Base-by-base conservation (phyloP, 163 green algal species). In the Volvox carteri region DNA sequence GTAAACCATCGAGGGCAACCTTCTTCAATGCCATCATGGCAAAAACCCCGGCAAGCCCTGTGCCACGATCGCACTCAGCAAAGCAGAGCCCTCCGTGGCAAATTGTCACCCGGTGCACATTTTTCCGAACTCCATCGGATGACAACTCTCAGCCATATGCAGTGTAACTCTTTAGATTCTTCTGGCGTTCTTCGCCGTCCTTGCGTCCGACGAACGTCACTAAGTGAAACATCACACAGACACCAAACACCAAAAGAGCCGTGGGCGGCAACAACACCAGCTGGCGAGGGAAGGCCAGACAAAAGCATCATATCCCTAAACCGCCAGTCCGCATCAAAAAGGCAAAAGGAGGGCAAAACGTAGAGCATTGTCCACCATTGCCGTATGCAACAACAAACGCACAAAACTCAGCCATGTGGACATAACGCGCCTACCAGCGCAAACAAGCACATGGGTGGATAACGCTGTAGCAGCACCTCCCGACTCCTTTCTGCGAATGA, bases 361-460 rank as follows among this genome's bases (percentile, higher is more conserved):
- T 72, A 72, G 3, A 72, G 60, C 25, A 39, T 72, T 72, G 60
- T 39, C 60, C 48, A 39, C 60, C 60, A 72, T 11, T 72, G 60
- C 18, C 28, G 9, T 72, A 72, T 72, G 60, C 60, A 72, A 72
- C 4, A 19, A 73, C 62, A 42, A 73, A 73, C 62, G 30, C 56
- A 67, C 30, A 75, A 75, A 75, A 48, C 65, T 75, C 65, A 48
- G 30, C 65, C 65, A 35, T 75, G 65, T 46, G 33, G 30, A 75
- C n/a, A 75, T 42, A 42, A 33, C 65, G 65, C 33, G 30, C 65
- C 65, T 75, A 75, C 65, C 65, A 75, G 65, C 65, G 65, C 65
- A 48, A 9, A 46, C 5, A 30, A 75, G 65, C 65, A 28, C 25
- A 48, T 75, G 25, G n/a, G n/a, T n/a, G n/a, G 33, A 75, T 48